Conservation (phyloP, 768 basidiomycete genomes). For the Tylopilus balloui region DNA sequence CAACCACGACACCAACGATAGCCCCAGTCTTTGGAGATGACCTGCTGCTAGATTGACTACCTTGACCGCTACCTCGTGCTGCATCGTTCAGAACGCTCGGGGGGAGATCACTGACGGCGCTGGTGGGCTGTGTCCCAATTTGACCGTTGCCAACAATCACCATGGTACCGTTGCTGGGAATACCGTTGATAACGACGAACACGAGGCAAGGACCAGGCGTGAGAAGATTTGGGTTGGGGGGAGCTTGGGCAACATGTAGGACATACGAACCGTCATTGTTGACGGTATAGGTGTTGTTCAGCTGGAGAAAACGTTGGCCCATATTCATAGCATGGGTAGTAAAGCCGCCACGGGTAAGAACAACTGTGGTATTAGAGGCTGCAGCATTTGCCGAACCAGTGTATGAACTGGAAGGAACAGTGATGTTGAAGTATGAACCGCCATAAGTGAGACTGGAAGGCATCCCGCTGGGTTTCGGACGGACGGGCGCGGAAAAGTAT, state of each 20-base stretch:
- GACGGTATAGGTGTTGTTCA: conserved; percentile 84
- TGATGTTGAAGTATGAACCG: conserved; percentile 74
- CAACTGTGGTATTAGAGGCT: conserved; percentile 72
- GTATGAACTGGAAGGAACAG: conserved; percentile 62
- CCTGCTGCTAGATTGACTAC: conserved; percentile 11
- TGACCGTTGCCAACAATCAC: conserved; percentile 79
- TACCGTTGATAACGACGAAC: conserved; percentile 78
- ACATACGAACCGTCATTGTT: conserved; percentile 70
- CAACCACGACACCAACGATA: conserved; percentile 30
- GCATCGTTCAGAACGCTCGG: conserved; percentile 40
- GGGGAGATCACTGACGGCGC: conserved; percentile 19
- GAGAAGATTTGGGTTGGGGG: conserved; percentile 82
- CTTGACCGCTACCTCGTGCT: conserved; percentile 34
- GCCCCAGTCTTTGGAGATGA: conserved; percentile 24
- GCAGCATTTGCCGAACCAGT: conserved; percentile 62
- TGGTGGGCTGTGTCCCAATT: conserved; percentile 62
- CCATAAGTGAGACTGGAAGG: conserved; percentile 80
- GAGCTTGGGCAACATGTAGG: conserved; percentile 78
- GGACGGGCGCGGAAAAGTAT: conserved; percentile 68
- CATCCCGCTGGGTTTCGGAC: conserved; percentile 69
- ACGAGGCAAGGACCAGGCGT: conserved; percentile 86
- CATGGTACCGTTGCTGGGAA: conserved; percentile 76
- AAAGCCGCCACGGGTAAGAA: conserved; percentile 77
- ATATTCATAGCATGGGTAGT: conserved; percentile 88
- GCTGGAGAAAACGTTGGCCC: conserved; percentile 80